Evolutionary conservation across 177 flowering plant genomes (phyloP), one percentile per base, ranked within the genome.

Genomic region (Vitis hybrid): DNA sequence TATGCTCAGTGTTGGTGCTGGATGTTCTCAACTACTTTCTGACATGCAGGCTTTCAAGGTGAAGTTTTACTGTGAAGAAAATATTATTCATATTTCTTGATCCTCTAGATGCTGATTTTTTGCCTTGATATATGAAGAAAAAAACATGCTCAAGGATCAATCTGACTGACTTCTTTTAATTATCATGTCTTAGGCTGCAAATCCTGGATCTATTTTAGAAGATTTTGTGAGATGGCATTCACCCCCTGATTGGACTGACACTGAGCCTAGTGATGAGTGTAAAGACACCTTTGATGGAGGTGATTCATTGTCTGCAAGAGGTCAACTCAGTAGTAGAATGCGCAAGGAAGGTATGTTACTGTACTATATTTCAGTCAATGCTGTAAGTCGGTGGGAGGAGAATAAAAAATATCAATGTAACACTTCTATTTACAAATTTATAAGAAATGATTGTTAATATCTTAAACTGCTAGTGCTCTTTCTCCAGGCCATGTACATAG

Each of bases 21-120:
- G 97, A 20, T 95, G 99, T 77, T 93, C 98, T 75, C 99, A 93
- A 80, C 98, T 95, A 55, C 92, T 95, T 60, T 93, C 99, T 16
- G 99, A 95, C 78, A 95, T 95, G 99, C 98, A 95, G 81, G 96
- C 98, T 75, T 95, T 91, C 81, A 95, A 95, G 97, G 99, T 95
- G 71, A 71, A 52, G 16, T 45, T 65, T 18, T 16, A 1, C 14
- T 61, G 19, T 3, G 10, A 15, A 4, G 16, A 33, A 5, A 16
- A n/a, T 5, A 22, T 12, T 8, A n/a, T 49, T 3, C 49, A 26
- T 57, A 10, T 73, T 68, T 6, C 6, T 56, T 10, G 19, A 3
- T 55, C 15, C 11, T 49, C 60, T n/a, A 18, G 53, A 4, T 60
- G 16, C 60, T 39, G 48, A 39, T 39, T 39, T 31, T 26, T 2